phyloP scores from a whole-genome alignment of 139 green algal genomes.

The Zygnema cylindricum region DNA sequence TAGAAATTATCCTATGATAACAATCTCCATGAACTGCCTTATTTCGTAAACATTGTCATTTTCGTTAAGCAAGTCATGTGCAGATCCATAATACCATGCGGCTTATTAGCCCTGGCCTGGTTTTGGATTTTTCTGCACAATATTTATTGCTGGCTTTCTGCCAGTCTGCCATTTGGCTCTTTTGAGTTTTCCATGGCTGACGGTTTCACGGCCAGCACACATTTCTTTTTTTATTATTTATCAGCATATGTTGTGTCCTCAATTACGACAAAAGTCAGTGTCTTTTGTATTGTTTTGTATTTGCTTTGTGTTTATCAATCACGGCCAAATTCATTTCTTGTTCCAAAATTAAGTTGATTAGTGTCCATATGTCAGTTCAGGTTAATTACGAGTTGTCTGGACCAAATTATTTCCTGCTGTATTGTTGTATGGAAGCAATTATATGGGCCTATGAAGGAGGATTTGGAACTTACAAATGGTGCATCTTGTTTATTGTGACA shows the following conservation, averaged over 20 bases:
- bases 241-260: too few species aligned
- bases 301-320: too few species aligned
- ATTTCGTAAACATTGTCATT: too few species aligned
- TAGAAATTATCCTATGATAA: too few species aligned
- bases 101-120: background rate
- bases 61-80: too few species aligned
- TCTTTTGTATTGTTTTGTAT: too few species aligned
- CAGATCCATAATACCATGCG: too few species aligned
- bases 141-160: background rate
- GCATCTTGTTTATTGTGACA: slow-evolving; percentile 30
- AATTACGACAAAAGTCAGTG: too few species aligned
- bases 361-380: background rate
- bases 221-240: background rate
- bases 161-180: background rate
- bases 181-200: background rate
- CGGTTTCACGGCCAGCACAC: background rate
- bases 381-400: background rate
- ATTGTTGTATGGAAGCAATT: background rate
- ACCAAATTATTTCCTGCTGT: background rate
- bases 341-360: background rate
- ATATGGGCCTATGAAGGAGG: background rate
- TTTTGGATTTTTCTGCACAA: background rate
- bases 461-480: too few species aligned
- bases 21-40: too few species aligned
- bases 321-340: background rate